phyloP scores from a whole-genome alignment of 2,329 filamentous ascomycete species.

The Anthostomella pinea region DNA sequence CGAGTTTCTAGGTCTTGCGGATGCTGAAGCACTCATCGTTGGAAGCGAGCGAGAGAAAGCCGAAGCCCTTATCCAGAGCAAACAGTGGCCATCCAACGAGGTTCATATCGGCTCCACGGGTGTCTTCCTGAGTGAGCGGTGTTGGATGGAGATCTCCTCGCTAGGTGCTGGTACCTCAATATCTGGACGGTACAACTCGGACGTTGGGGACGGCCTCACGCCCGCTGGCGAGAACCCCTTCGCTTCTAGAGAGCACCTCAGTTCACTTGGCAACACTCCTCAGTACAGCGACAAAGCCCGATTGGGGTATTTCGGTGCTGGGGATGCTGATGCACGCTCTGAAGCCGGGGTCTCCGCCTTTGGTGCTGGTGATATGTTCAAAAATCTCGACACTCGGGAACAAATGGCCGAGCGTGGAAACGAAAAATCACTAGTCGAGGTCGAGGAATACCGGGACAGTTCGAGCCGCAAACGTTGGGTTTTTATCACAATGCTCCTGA shows the following conservation, averaged over 20 bases:
- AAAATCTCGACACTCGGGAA: conserved; percentile 88
- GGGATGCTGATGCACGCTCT: conserved; percentile 80
- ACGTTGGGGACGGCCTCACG: conserved; percentile 58
- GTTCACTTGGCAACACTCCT: conserved; percentile 50
- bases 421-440: conserved; percentile 83
- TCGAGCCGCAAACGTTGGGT: conserved; percentile 88
- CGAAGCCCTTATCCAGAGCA: conserved; percentile 87
- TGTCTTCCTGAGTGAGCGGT: conserved; percentile 91
- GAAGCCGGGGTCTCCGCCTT: conserved; percentile 91
- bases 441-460: conserved; percentile 78
- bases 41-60: conserved; percentile 91
- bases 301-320: conserved; percentile 75
- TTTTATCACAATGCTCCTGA: conserved; percentile 76
- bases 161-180: conserved; percentile 62
- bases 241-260: conserved; percentile 59
- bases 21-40: conserved; percentile 79
- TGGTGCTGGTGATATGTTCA: conserved; percentile 95
- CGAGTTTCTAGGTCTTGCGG: conserved; percentile 87
- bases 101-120: conserved; percentile 87
- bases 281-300: conserved; percentile 73
- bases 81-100: conserved; percentile 89
- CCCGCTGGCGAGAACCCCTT: conserved; percentile 56
- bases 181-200: conserved; percentile 54
- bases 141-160: conserved; percentile 87
- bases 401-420: conserved; percentile 95